Evolutionary conservation across 192 early-diverging fungal genomes (phyloP).

Genomic region (Coemansia sp.): DNA sequence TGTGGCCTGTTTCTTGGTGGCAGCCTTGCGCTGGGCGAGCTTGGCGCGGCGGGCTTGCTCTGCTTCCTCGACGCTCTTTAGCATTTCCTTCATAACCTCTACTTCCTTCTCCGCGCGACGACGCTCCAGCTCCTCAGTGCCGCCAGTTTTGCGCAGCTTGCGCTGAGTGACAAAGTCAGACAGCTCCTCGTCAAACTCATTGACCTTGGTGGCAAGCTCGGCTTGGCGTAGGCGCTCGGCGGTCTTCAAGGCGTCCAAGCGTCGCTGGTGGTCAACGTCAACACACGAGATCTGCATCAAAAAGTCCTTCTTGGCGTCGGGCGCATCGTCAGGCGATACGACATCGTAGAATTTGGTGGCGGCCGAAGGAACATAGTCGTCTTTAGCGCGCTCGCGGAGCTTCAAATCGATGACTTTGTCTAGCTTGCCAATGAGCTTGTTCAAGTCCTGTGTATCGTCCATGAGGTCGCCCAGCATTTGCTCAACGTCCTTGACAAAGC

Average conservation of each 20-base stretch:
- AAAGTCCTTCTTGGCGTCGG: conserved; percentile 64
- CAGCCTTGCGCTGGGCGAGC: conserved; percentile 40
- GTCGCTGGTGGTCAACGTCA: conserved; percentile 62
- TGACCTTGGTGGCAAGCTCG: conserved; percentile 66
- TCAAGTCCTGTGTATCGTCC: conserved; percentile 62
- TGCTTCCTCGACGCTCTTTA: conserved; percentile 49
- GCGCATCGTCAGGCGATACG: conserved; percentile 59
- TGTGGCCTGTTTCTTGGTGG: conserved; percentile 20
- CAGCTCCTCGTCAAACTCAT: conserved; percentile 77
- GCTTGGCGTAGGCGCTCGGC: conserved; percentile 65
- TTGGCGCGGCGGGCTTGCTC: conserved; percentile 44
- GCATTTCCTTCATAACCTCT: conserved; percentile 58
- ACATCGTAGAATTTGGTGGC: conserved; percentile 55
- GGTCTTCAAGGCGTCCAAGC: conserved; percentile 64
- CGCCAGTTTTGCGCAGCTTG: conserved; percentile 73
- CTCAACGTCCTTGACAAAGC: conserved; percentile 78
- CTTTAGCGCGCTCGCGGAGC: conserved; percentile 47
- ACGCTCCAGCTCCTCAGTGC: conserved; percentile 70
- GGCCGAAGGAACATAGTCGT: conserved; percentile 21
- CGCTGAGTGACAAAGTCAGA: conserved; percentile 62
- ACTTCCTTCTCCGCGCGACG: conserved; percentile 65
- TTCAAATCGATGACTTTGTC: conserved; percentile 62
- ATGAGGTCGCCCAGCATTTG: conserved; percentile 64
- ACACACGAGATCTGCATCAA: conserved; percentile 68
- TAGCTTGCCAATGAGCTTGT: conserved; percentile 61